Conservation (phyloP, 345 rosid species). For the Citrus sp. region DNA sequence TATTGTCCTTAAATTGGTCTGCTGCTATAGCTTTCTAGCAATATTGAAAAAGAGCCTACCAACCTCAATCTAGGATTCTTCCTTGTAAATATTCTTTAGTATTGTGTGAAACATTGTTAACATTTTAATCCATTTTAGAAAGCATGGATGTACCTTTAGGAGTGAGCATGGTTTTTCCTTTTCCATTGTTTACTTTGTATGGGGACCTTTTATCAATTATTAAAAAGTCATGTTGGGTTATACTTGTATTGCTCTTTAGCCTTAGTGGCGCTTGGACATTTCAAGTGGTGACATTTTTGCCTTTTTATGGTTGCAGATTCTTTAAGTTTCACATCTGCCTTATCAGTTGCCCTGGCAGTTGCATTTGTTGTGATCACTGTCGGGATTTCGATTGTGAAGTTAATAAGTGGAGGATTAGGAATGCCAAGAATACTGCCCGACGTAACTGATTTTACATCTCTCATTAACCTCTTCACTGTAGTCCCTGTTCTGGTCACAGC, state of each 20-base stretch:
- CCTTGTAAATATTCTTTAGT: background rate
- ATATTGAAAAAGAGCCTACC: background rate
- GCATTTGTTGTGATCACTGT: constrained; percentile 72
- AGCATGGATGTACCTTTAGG: background rate
- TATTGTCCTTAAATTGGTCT: background rate
- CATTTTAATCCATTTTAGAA: background rate
- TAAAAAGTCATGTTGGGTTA: background rate
- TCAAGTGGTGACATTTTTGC: constrained; percentile 2
- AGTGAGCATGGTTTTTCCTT: background rate
- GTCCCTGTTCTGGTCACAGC: constrained; percentile 94
- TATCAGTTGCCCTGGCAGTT: constrained; percentile 79
- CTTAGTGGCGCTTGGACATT: background rate
- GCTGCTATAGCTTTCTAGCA: background rate
- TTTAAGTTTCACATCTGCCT: constrained; percentile 80
- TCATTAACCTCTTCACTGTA: constrained; percentile 80
- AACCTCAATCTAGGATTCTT: background rate
- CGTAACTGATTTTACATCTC: constrained; percentile 62
- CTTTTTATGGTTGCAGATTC: constrained; percentile 62
- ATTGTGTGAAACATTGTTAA: background rate
- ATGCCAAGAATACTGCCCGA: constrained; percentile 84
- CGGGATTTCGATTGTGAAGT: constrained; percentile 64
- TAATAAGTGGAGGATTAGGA: constrained; percentile 52
- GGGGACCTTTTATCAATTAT: background rate
- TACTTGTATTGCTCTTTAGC: background rate
- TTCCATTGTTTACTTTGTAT: background rate